Base-by-base conservation (phyloP, 1,284 basidiomycete species). In the Austroboletus rostrupii region DNA sequence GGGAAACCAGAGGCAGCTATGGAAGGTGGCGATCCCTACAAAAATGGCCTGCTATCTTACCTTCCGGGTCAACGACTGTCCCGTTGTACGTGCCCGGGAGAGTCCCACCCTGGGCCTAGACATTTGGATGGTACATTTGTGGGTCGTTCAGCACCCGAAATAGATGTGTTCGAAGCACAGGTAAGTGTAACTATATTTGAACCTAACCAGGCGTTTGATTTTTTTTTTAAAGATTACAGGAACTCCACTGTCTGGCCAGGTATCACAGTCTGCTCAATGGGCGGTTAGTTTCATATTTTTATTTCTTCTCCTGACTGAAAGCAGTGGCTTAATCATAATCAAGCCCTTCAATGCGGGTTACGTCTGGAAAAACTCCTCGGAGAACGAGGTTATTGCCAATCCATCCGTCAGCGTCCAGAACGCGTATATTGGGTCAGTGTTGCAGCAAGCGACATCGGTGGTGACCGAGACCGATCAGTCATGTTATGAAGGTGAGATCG, bases 191-290 rank as follows among this genome's bases (percentile, higher is more conserved):
- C 3, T 5, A 36, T 50, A 26, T 29, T 31, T 43, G 17, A 20
- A 38, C 21, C 37, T 8, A 23, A 41, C 39, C 39, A 16, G 61
- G 19, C 38, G 7, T 23, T 44, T 32, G 38, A 17, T 45, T 14
- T 35, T 16, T 36, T 45, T 26, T 26, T n/a, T n/a, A n/a, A n/a
- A 78, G 76, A 69, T 81, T 21, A 72, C 74, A 36, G 65, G 70
- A 32, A 56, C 67, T 14, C 75, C 76, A 17, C 54, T 77, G 16
- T 54, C 57, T 7, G 71, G 79, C 5, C 71, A 75, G 54, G 81
- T 87, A 20, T 87, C 85, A 0, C 84, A 87, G 54, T 85, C 82
- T 55, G 74, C 70, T 33, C 78, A 81, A 58, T 83, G 83, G 81
- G 84, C 79, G 56, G 83, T 85, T 55, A 63, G 80, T 73, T 23